A percentile compares a stretch with the other conserved stretches of the same genome.
Evolutionary conservation across 306 rosid species (phyloP).

Genomic region (Gynostemma pentaphyllum): DNA sequence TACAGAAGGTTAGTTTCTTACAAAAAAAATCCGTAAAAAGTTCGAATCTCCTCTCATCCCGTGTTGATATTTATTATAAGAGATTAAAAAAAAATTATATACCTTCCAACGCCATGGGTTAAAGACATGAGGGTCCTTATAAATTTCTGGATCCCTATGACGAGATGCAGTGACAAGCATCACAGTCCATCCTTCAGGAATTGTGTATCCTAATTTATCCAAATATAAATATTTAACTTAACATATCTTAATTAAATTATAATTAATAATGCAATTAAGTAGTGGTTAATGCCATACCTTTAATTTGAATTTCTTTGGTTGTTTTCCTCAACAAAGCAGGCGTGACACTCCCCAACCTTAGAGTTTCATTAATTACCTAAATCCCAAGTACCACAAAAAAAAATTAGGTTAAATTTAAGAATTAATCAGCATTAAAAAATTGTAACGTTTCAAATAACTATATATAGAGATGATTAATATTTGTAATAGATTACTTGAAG

Average conservation of each 20-base stretch:
- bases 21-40: too few species aligned
- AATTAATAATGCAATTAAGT: not conserved
- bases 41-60: too few species aligned
- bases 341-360: slow-evolving; percentile 5
- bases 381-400: not conserved
- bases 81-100: too few species aligned
- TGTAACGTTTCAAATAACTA: not conserved
- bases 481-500: not conserved
- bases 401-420: not conserved
- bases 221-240: not conserved
- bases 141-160: slow-evolving; percentile 14
- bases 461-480: not conserved
- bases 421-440: not conserved
- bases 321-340: slow-evolving; percentile 14
- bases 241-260: not conserved
- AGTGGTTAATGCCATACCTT: slow-evolving; percentile 4
- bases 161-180: slow-evolving; percentile 8
- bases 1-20: too few species aligned
- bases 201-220: slow-evolving; percentile 4
- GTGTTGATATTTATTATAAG: too few species aligned
- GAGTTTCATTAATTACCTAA: slow-evolving; percentile 18
- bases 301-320: slow-evolving; percentile 10
- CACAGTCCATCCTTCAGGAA: slow-evolving; percentile 17
- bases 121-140: slow-evolving; percentile 16
- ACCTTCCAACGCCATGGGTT: slow-evolving; percentile 29